Percentiles rank a stretch among this genome's conserved stretches.
Conservation (phyloP, 768 basidiomycete species). For the Trametes coccinea region DNA sequence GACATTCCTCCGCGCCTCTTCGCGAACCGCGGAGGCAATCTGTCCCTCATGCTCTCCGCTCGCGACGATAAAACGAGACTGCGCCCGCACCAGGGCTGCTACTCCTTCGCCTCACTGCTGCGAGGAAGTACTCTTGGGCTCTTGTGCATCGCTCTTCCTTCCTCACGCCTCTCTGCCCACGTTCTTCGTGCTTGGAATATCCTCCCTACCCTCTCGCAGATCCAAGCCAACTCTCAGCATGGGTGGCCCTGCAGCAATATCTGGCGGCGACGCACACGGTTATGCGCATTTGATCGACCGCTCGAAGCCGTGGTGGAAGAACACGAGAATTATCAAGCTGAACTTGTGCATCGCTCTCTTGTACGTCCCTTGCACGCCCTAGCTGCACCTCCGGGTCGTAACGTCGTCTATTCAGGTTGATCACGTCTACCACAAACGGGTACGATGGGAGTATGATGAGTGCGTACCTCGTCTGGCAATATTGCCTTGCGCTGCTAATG, state of each 20-base stretch:
- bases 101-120: slow-evolving; percentile 3
- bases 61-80: slow-evolving; percentile 13
- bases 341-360: slow-evolving; percentile 33
- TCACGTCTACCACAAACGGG: slow-evolving; percentile 40
- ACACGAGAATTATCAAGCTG: slow-evolving; percentile 27
- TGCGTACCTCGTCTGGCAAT: slow-evolving; percentile 13
- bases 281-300: slow-evolving; percentile 26
- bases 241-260: slow-evolving; percentile 30
- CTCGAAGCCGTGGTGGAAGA: slow-evolving; percentile 29
- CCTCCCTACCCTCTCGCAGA: not conserved
- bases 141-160: slow-evolving; percentile 8
- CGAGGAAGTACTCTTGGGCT: slow-evolving; percentile 5
- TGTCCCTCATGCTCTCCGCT: not conserved
- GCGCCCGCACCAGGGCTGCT: slow-evolving; percentile 1
- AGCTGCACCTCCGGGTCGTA: not conserved
- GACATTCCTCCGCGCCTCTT: slow-evolving; percentile 24
- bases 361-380: slow-evolving; percentile 16
- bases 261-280: slow-evolving; percentile 17
- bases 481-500: not conserved
- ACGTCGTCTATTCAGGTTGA: slow-evolving; percentile 27
- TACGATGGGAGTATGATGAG: slow-evolving; percentile 46
- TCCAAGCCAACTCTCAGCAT: slow-evolving; percentile 13
- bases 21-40: slow-evolving; percentile 17
- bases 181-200: slow-evolving; percentile 3
- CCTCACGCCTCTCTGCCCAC: slow-evolving; percentile 5